Conservation (phyloP, 2,329 filamentous ascomycete species). For the Colletotrichum shisoi region DNA sequence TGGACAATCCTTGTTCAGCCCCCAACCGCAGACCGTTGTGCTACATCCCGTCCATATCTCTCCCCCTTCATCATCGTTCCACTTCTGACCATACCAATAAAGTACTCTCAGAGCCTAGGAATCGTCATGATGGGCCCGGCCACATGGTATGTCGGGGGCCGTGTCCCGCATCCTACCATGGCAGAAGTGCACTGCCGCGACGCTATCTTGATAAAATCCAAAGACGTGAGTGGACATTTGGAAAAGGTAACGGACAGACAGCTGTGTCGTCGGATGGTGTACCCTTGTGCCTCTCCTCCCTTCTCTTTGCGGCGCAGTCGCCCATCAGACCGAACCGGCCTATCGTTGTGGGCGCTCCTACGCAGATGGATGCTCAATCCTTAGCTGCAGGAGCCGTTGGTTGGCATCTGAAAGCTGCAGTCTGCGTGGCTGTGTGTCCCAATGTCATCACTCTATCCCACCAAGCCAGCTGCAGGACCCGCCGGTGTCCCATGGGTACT, state of each 20-base stretch:
- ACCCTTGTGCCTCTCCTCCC: not conserved
- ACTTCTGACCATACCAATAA: not conserved
- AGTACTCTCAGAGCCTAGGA: not conserved
- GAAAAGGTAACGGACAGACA: too few species aligned
- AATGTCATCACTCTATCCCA: conserved; percentile 17
- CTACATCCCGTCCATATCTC: too few species aligned
- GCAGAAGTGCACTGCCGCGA: not conserved
- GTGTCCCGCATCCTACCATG: not conserved
- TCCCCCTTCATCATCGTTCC: not conserved
- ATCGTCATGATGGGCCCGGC: not conserved
- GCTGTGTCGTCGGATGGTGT: not conserved
- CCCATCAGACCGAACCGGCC: not conserved
- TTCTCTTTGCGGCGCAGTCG: not conserved
- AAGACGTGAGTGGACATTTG: not conserved
- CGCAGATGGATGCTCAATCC: not conserved
- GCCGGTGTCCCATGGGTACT: conserved; percentile 28
- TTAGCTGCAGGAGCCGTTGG: not conserved
- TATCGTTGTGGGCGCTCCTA: not conserved
- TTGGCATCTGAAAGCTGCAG: not conserved
- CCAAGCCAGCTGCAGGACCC: conserved; percentile 5
- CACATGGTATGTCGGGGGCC: not conserved
- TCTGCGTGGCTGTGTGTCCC: conserved; percentile 6
- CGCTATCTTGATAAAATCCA: not conserved
- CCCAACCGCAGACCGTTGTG: not conserved
- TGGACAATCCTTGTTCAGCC: not conserved